phyloP scores from a whole-genome alignment of 2,329 filamentous ascomycete species.

The Trichoderma cornu-damae region DNA sequence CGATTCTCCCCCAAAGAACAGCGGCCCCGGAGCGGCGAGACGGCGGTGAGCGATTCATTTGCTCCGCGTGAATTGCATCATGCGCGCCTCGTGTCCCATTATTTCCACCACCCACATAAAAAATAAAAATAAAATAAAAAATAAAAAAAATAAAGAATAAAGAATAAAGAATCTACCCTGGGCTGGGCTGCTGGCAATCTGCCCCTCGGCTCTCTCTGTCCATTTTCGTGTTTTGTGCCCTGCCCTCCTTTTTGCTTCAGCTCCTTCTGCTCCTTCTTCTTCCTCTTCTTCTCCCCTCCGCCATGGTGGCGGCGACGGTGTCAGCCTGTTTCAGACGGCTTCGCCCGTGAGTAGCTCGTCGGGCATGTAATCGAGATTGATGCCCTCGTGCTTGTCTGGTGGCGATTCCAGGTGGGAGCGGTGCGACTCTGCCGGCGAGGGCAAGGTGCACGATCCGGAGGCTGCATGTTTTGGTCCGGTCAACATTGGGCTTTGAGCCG shows the following conservation, averaged over 20 bases:
- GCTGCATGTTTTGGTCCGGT: neutral
- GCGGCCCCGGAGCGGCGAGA: neutral
- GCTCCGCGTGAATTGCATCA: neutral
- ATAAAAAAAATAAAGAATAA: no score
- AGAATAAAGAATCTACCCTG: no score
- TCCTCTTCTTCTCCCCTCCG: no score
- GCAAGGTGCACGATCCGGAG: slow-evolving; percentile 7
- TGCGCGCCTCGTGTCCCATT: neutral
- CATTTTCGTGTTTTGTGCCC: neutral
- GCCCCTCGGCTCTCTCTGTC: neutral
- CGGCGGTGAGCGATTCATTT: neutral
- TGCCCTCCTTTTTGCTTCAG: neutral
- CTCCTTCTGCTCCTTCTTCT: no score
- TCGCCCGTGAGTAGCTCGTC: slow-evolving; percentile 30
- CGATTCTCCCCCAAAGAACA: no score
- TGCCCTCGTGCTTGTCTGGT: neutral
- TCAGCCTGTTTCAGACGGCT: neutral
- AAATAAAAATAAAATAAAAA: no score
- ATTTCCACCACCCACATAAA: neutral
- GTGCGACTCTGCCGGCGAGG: slow-evolving; percentile 14
- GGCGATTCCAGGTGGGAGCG: neutral
- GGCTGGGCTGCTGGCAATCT: neutral
- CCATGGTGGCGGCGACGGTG: no score
- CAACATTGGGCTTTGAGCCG: neutral
- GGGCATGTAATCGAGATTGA: slow-evolving; percentile 33